These are phyloP conservation scores for Diaporthe caulivora DNA, from an alignment of 2,329 filamentous ascomycete genomes.

Conservation along the genomic window DNA sequence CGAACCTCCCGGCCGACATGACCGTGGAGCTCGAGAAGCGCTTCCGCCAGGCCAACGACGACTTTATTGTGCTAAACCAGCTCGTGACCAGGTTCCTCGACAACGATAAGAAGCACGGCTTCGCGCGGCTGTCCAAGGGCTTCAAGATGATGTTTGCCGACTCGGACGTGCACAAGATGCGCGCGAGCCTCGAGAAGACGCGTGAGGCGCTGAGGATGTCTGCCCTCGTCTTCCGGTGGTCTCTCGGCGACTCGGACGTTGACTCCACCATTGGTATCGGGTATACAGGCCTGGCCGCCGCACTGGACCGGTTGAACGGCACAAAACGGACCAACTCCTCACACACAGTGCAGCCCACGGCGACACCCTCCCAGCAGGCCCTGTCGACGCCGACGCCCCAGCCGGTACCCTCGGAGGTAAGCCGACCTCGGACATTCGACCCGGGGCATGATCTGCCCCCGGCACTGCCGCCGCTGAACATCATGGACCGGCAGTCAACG, in stretches of 20 bases:
- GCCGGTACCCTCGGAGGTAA: constrained; percentile 18
- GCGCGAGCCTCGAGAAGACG: constrained; percentile 66
- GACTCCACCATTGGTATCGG: constrained; percentile 74
- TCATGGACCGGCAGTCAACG: constrained; percentile 40
- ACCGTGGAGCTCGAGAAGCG: constrained; percentile 74
- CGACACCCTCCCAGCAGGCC: neutral
- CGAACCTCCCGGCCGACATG: constrained; percentile 70
- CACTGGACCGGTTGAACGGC: constrained; percentile 64
- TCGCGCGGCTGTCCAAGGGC: constrained; percentile 70
- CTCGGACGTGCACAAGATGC: constrained; percentile 72
- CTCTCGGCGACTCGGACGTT: constrained; percentile 68
- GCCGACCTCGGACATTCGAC: constrained; percentile 40
- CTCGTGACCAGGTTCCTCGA: constrained; percentile 72
- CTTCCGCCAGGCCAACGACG: constrained; percentile 70
- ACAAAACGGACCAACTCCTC: constrained; percentile 39
- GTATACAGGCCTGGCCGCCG: constrained; percentile 75
- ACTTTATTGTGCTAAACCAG: constrained; percentile 74
- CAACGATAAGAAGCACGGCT: constrained; percentile 71
- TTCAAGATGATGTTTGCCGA: constrained; percentile 75
- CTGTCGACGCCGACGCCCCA: constrained; percentile 39
- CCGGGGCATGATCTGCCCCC: constrained; percentile 25
- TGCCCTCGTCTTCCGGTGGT: constrained; percentile 75
- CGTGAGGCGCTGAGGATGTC: constrained; percentile 74
- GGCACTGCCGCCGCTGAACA: constrained; percentile 37
- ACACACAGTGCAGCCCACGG: constrained; percentile 38